These are phyloP conservation scores for Dictyostelium intermedium DNA, from an alignment of 78 protist species.

Conservation along the genomic window DNA sequence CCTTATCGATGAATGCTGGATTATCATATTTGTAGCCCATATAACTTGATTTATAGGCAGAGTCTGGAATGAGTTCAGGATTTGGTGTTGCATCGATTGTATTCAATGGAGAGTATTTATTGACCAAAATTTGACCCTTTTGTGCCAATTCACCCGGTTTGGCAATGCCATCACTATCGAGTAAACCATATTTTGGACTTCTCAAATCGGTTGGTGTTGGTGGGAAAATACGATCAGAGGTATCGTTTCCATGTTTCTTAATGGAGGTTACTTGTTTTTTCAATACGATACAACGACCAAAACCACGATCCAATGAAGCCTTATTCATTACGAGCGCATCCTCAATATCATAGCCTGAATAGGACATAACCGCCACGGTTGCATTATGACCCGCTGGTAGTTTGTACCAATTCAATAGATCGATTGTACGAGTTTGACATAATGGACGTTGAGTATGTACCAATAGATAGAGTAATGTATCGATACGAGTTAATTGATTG, in stretches of 20 bases:
- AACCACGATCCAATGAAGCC: constrained; percentile 99
- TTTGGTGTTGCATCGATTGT: constrained; percentile 48
- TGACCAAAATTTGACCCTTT: constrained; percentile 98
- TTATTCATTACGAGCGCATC: constrained; percentile 99
- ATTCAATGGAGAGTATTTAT: constrained; percentile 91
- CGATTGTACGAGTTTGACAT: constrained; percentile 97
- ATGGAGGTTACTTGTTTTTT: constrained; percentile 52
- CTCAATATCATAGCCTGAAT: constrained; percentile 99
- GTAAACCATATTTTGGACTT: constrained; percentile 87
- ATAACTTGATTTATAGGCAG: constrained; percentile 85
- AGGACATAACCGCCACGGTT: constrained; percentile 97
- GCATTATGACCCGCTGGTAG: constrained; percentile 99
- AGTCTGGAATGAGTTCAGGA: constrained; percentile 49
- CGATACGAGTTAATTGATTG: constrained; percentile 97
- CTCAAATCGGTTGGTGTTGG: constrained; percentile 67
- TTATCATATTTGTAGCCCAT: constrained; percentile 91
- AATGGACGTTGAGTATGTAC: constrained; percentile 99
- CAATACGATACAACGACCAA: constrained; percentile 96
- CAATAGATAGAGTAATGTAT: constrained; percentile 98
- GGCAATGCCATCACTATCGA: constrained; percentile 98
- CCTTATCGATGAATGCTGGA: constrained; percentile 95
- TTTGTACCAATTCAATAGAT: constrained; percentile 95
- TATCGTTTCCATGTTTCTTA: constrained; percentile 86
- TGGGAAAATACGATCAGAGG: constrained; percentile 74
- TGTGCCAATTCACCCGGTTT: constrained; percentile 95